Evolutionary conservation across 177 flowering plant species (phyloP), one percentile per base, ranked within the genome.

Genomic region (Vitis hybrid): DNA sequence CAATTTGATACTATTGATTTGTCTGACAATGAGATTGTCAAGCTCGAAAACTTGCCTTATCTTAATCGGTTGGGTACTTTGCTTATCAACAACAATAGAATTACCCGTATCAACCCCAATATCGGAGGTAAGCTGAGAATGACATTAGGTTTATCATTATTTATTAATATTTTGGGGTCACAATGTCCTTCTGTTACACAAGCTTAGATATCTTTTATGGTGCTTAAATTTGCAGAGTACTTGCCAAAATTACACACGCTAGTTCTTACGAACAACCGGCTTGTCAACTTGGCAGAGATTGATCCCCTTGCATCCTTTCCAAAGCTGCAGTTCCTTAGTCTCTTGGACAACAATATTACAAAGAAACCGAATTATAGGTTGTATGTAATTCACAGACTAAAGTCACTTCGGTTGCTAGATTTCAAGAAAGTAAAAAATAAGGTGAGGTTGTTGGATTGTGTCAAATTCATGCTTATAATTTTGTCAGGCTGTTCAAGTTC

Each of bases 1-100:
- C 98, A 94, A 84, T 94, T 94, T 72, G 98, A 94, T 72, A 86
- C 97, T 20, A 83, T 94, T 76, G 98, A 94, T 82, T 83, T 92
- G 79, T 89, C 97, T 11, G 97, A 94, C 77, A 94, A 94, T 83
- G 98, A 94, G 85, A 92, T 94, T 74, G 98, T 94, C 61, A 94
- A 92, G 87, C 93, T 94, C 22, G 98, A 94, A 71, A 94, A 94
- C 76, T 85, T 94, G 61, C 97, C 98, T 1, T 76, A 80, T 76
- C 86, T 94, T 56, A 85, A 72, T 72, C 88, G 98, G 7, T 80
- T 94, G 63, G 97, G 94, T 31, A 92, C 95, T 50, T 66, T 94
- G 85, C 54, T 94, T 26, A 68, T 94, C 50, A 92, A 89, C 82
- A 94, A 87, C 77, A 94, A 92, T 59, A 86, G 98, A 75, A 88